phyloP scores from a whole-genome alignment of 2,329 filamentous ascomycete species.

The Cladosporium sp. region DNA sequence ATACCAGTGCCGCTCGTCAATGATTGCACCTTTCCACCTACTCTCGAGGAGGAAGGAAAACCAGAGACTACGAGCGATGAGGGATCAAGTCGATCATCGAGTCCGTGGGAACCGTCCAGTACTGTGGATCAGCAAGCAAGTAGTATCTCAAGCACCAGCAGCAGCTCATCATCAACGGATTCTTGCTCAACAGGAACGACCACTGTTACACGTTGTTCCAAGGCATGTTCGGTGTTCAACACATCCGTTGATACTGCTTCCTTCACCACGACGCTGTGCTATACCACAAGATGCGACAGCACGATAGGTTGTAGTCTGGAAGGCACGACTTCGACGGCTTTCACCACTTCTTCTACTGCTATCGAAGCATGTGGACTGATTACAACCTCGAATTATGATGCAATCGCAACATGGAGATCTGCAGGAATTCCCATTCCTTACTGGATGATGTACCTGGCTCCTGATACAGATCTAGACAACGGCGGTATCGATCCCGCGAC shows the following conservation, averaged over 20 bases:
- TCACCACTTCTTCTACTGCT: neutral
- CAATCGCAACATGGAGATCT: neutral
- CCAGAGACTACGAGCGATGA: neutral
- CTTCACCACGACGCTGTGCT: neutral
- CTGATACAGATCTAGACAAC: no score
- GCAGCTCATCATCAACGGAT: neutral
- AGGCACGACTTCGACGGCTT: neutral
- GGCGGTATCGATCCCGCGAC: no score
- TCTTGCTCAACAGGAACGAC: neutral
- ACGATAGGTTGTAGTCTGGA: neutral
- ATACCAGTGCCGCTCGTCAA: neutral
- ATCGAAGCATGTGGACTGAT: neutral
- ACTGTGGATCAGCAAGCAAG: neutral
- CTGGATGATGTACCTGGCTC: neutral
- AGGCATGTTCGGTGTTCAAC: neutral
- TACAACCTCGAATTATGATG: neutral
- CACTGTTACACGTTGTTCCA: neutral
- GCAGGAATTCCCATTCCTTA: neutral
- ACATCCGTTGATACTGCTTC: neutral
- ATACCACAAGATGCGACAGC: neutral
- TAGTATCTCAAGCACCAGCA: neutral
- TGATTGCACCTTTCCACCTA: neutral
- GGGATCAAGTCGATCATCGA: neutral
- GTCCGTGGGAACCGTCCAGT: neutral
- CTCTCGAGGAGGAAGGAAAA: neutral